Base-by-base conservation (phyloP, 2,329 filamentous ascomycete genomes). In the Colletotrichum sp. region DNA sequence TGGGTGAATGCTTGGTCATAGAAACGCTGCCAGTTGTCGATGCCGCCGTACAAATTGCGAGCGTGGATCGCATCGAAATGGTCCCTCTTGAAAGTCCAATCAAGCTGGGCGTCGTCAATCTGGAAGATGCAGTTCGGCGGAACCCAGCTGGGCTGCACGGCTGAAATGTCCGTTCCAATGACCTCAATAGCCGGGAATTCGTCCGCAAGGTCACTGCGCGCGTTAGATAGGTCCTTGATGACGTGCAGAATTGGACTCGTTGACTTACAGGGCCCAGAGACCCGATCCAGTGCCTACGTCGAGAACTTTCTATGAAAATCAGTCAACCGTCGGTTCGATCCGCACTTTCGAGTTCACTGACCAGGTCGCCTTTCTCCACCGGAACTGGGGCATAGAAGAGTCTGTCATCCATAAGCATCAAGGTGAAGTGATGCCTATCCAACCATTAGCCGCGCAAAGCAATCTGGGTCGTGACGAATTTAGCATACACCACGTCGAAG, bases 41-140 rank as follows among this genome's bases (percentile, higher is more conserved):
- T 89, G 64, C 88, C 87, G 25, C 92, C 92, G 3, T 87, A 85
- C 83, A 94, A 87, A 78, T 91, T 80, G 9, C 89, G 88, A 9
- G 90, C 88, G 80, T 93, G 92, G 69, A 94, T 88, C 78, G 89
- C 91, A 82, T 93, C 91, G 79, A 91, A 90, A 34, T 86, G 82
- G 71, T 70, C 39, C 27, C 10, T 28, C 22, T 39, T 66, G 25
- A 66, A 74, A 0, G 90, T 84, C 91, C 91, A 92, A 1, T 81
- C 79, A 32, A 66, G 80, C 60, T 75, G 81, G 75, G 71, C 81
- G 76, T 83, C 84, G 62, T 83, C 85, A 72, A 86, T 82, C 18
- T 84, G 79, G 64, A 86, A 86, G 5, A 79, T 77, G 7, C 84
- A 66, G n/a, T 86, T 85, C 4, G 84, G 84, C 0, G 84, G 82